A percentile compares a stretch with the other conserved stretches of the same genome.
These are phyloP conservation scores for Yarrowia hollandica DNA, from an alignment of 805 yeast genomes.

Conservation along the genomic window DNA sequence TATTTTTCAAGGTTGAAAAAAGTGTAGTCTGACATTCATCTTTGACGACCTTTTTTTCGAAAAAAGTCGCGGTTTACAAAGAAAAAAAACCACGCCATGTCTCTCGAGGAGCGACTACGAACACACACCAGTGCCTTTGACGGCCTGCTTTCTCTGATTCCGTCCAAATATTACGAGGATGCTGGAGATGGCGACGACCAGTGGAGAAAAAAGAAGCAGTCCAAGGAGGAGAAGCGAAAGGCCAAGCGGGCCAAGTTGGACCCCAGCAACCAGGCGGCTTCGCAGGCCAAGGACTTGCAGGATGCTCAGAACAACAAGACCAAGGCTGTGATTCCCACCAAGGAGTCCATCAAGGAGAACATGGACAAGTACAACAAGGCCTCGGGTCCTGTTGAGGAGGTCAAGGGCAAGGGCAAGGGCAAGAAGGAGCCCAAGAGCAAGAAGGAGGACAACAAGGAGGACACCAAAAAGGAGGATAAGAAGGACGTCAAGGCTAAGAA, in stretches of 20 bases:
- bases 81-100: conserved; percentile 1
- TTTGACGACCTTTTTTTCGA: too few relatives aligned
- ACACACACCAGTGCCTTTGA: conserved; percentile 59
- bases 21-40: too few relatives aligned
- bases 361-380: conserved; percentile 39
- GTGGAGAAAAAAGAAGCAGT: conserved; percentile 82
- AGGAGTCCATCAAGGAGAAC: conserved; percentile 24
- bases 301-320: conserved; percentile 38
- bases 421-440: conserved; percentile 31
- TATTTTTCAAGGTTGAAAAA: not conserved
- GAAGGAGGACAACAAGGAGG: conserved; percentile 32
- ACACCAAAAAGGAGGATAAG: not conserved
- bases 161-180: conserved; percentile 91
- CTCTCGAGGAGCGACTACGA: conserved; percentile 38
- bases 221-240: conserved; percentile 59
- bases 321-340: conserved; percentile 18
- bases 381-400: conserved; percentile 32
- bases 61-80: too few relatives aligned
- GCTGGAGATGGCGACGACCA: conserved; percentile 78
- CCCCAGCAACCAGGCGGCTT: conserved; percentile 49
- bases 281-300: conserved; percentile 42
- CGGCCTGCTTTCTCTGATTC: conserved; percentile 84
- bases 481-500: conserved; percentile 31
- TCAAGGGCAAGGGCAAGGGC: not conserved
- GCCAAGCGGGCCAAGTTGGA: conserved; percentile 73